Evolutionary conservation across 345 rosid genomes (phyloP), one percentile per base, ranked within the genome.

Genomic region (Populus davidiana): DNA sequence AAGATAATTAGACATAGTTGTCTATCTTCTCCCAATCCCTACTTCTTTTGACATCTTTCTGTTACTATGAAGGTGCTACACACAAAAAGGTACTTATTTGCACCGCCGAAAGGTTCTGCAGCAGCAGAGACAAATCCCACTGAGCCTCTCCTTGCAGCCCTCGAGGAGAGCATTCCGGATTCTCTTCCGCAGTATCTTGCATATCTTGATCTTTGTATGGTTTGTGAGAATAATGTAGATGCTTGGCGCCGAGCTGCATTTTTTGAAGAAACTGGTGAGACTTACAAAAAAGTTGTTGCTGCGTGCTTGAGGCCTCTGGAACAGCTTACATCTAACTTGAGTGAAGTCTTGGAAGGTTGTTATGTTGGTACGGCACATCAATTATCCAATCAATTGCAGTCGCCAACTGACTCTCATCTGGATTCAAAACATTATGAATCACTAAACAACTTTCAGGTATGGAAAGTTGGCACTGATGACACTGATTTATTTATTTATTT

Each of bases 71-170:
- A 92, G 97, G 97, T 92, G 75, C 83, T 93, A 65, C 88, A 86
- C 81, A 92, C 99, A 21, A 93, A 92, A 81, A 86, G 96, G 77
- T 91, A 83, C 54, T 65, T 83, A 56, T 93, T 90, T 83, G 96
- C 97, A 63, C 98, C 94, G 43, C 96, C 95, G 66, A 93, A 91
- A 88, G 98, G 99, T 84, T 93, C 99, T 13, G 98, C 97, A 27
- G 99, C 99, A 68, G 98, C 98, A 70, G 98, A 96, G 89, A 90
- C 94, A 66, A 96, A 96, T 84, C 99, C 98, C 59, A 93, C 94
- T 17, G 95, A 91, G 78, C 98, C 94, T 75, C 95, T 96, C 72
- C 93, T 96, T 78, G 91, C 88, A 75, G 93, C 96, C 61, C 82
- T 93, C 80, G 98, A 96, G 85, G 93, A 86, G 74, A 93, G 90